Percentiles rank a stretch among this genome's conserved stretches.
Evolutionary conservation across 768 basidiomycete species (phyloP).

Genomic region (Lepiota brunneoincarnata): DNA sequence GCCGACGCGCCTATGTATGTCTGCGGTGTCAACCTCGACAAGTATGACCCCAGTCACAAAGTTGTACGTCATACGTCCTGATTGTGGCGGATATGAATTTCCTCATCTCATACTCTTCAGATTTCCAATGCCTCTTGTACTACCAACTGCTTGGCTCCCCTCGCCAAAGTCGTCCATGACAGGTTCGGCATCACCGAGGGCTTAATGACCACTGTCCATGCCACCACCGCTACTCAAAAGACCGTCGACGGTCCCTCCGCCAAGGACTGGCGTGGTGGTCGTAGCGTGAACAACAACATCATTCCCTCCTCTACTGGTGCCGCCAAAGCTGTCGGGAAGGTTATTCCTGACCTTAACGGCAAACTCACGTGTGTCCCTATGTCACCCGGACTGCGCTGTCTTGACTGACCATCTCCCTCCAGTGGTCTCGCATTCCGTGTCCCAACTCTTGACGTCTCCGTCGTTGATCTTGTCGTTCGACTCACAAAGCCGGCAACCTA

Average conservation of each 20-base stretch:
- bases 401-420: conserved; percentile 8
- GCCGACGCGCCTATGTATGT: conserved; percentile 95
- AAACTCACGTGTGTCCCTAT: conserved; percentile 80
- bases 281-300: conserved; percentile 96
- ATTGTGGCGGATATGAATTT: neutral
- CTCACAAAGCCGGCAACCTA: conserved; percentile 83
- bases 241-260: conserved; percentile 91
- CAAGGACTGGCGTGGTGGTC: conserved; percentile 98
- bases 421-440: conserved; percentile 97
- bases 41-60: conserved; percentile 83
- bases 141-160: conserved; percentile 99
- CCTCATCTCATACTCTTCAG: conserved; percentile 27
- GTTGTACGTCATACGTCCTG: conserved; percentile 53
- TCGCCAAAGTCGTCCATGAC: conserved; percentile 98
- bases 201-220: conserved; percentile 98
- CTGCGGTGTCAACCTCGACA: conserved; percentile 91
- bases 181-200: conserved; percentile 95
- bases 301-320: conserved; percentile 99
- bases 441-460: conserved; percentile 94
- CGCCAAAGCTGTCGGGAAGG: conserved; percentile 98
- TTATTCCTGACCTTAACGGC: conserved; percentile 94
- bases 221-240: conserved; percentile 95
- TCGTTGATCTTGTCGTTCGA: conserved; percentile 95
- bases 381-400: neutral
- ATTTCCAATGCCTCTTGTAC: conserved; percentile 99